Evolutionary conservation across 192 early-diverging fungal species (phyloP).

Genomic region (Linnemannia hyalina): DNA sequence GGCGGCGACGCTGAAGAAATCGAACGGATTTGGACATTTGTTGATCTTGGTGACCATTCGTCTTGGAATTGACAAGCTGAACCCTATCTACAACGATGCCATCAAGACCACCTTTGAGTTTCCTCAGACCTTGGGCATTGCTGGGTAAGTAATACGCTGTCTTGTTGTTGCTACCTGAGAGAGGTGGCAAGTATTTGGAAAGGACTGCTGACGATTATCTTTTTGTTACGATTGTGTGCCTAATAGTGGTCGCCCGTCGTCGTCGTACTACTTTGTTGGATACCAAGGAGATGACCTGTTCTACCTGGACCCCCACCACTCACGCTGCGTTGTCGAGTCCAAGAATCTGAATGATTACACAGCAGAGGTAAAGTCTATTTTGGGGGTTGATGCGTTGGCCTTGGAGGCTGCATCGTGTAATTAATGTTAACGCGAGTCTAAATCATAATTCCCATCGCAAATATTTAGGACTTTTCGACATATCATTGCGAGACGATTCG

Average conservation of each 20-base stretch:
- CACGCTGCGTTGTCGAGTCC: conserved; percentile 74
- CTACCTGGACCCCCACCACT: conserved; percentile 95
- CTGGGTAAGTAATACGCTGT: conserved; percentile 70
- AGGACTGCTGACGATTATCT: too few species aligned
- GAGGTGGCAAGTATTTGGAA: background rate
- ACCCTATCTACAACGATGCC: conserved; percentile 85
- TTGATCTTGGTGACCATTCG: conserved; percentile 90
- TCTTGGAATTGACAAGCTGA: conserved; percentile 91
- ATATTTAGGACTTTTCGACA: conserved; percentile 73
- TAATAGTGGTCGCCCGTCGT: conserved; percentile 89
- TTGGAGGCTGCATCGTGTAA: background rate
- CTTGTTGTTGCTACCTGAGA: background rate
- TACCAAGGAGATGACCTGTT: conserved; percentile 86
- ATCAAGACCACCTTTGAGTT: conserved; percentile 84
- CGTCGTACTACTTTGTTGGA: conserved; percentile 94
- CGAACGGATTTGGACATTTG: conserved; percentile 69
- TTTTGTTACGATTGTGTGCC: background rate
- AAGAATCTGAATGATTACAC: conserved; percentile 62
- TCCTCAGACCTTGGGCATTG: conserved; percentile 89
- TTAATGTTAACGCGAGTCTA: background rate
- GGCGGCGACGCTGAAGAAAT: conserved; percentile 57
- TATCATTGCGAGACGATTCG: conserved; percentile 87
- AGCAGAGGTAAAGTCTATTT: conserved; percentile 55
- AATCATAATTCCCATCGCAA: background rate
- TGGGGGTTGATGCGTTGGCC: background rate